Evolutionary conservation across 164 flowering plant genomes (phyloP).

Genomic region (Nymphaea colorata): DNA sequence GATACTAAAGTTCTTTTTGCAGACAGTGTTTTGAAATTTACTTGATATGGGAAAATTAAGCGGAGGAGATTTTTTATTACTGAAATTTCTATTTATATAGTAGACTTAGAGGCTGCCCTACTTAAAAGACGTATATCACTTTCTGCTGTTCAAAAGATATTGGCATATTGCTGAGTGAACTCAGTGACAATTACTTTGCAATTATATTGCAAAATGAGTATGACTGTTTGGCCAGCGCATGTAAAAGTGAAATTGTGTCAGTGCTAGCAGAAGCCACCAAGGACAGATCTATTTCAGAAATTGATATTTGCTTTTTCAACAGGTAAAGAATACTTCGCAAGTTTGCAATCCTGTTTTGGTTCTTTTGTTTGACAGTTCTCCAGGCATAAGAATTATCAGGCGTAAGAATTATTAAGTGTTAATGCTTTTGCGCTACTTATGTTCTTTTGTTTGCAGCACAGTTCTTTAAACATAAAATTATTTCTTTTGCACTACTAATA

Average conservation of each 20-base stretch:
- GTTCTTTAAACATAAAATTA: no score
- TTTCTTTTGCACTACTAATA: no score
- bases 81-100: constrained; percentile 74
- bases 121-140: constrained; percentile 78
- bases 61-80: constrained; percentile 63
- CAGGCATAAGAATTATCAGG: no score
- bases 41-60: constrained; percentile 90
- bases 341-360: no score
- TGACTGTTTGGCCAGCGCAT: constrained; percentile 85
- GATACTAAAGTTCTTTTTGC: constrained; percentile 82
- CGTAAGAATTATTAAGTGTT: no score
- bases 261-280: constrained; percentile 70
- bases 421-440: no score
- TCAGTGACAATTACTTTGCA: constrained; percentile 82
- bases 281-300: constrained; percentile 56
- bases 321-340: no score
- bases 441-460: no score
- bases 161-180: constrained; percentile 78
- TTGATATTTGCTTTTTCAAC: constrained; percentile 65
- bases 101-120: constrained; percentile 64
- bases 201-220: constrained; percentile 82
- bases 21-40: constrained; percentile 86
- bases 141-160: constrained; percentile 76
- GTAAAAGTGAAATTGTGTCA: constrained; percentile 83
- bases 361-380: no score